phyloP scores from a whole-genome alignment of 1,284 basidiomycete species.

The Ganoderma lingzhi region DNA sequence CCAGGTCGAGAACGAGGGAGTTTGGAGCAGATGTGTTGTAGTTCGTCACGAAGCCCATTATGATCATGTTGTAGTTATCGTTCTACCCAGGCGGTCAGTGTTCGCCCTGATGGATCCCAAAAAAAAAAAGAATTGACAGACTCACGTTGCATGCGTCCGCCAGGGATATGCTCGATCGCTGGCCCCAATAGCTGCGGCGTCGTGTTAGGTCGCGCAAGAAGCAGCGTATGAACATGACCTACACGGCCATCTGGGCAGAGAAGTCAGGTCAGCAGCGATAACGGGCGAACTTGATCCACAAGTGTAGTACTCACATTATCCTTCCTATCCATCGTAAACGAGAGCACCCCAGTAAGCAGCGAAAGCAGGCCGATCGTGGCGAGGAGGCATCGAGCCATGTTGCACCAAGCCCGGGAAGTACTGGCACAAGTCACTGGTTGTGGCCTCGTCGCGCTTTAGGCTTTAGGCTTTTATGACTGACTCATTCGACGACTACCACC shows the following conservation, averaged over 20 bases:
- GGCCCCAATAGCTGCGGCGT: conserved; percentile 10
- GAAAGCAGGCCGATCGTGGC: background rate
- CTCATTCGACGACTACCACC: background rate
- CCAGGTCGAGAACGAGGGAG: conserved; percentile 6
- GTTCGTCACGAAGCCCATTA: conserved; percentile 64
- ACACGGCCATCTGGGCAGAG: background rate
- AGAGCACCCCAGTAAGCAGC: background rate
- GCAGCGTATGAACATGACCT: background rate
- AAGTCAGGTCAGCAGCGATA: background rate
- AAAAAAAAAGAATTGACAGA: background rate
- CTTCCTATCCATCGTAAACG: background rate
- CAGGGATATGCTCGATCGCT: background rate
- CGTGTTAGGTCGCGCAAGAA: background rate
- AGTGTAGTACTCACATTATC: background rate
- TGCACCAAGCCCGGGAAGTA: background rate
- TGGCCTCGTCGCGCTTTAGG: background rate
- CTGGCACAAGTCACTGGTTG: background rate
- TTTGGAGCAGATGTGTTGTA: conserved; percentile 47
- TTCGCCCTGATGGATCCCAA: background rate
- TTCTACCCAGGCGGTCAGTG: conserved; percentile 42
- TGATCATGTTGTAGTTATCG: conserved; percentile 58
- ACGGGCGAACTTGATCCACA: background rate
- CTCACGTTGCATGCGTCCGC: background rate
- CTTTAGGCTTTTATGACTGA: background rate
- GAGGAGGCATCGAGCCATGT: background rate